These are phyloP conservation scores for Phlyctochytrium arcticum DNA, from an alignment of 192 early-diverging fungal genomes.

Conservation along the genomic window DNA sequence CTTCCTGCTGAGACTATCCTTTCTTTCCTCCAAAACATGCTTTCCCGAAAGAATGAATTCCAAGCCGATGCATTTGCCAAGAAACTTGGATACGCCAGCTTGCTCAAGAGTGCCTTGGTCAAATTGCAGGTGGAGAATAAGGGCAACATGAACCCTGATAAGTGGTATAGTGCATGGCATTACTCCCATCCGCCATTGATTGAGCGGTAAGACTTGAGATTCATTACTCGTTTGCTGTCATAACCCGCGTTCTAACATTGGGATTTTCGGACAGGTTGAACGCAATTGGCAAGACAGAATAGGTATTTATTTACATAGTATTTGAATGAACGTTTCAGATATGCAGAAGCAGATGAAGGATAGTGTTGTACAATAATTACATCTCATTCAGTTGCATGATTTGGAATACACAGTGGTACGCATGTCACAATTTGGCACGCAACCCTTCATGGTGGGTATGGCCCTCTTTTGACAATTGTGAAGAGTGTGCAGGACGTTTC, in stretches of 20 bases:
- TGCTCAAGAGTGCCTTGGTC: constrained; percentile 73
- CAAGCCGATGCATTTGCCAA: constrained; percentile 89
- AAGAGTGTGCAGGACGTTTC: too few species aligned
- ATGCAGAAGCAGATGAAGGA: too few species aligned
- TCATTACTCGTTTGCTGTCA: too few species aligned
- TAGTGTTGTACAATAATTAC: too few species aligned
- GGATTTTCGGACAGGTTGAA: constrained; percentile 37
- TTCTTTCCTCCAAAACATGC: constrained; percentile 69
- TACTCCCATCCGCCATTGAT: constrained; percentile 89
- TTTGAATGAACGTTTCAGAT: too few species aligned
- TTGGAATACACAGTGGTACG: too few species aligned
- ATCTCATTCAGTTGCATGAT: too few species aligned
- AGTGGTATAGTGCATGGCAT: constrained; percentile 85
- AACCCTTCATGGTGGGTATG: too few species aligned
- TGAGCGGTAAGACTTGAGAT: constrained; percentile 59
- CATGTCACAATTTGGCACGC: too few species aligned
- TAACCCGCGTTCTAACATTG: too few species aligned
- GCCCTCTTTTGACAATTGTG: too few species aligned
- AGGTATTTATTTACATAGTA: too few species aligned
- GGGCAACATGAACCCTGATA: constrained; percentile 80
- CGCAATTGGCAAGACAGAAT: constrained; percentile 43
- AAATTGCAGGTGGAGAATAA: constrained; percentile 90
- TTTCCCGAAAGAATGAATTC: constrained; percentile 86
- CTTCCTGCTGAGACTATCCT: constrained; percentile 73
- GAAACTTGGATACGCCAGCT: constrained; percentile 70